A percentile compares a stretch with the other conserved stretches of the same genome.
Evolutionary conservation across 176 grass and related monocot species (phyloP).

Genomic region (Elaeis guineensis): DNA sequence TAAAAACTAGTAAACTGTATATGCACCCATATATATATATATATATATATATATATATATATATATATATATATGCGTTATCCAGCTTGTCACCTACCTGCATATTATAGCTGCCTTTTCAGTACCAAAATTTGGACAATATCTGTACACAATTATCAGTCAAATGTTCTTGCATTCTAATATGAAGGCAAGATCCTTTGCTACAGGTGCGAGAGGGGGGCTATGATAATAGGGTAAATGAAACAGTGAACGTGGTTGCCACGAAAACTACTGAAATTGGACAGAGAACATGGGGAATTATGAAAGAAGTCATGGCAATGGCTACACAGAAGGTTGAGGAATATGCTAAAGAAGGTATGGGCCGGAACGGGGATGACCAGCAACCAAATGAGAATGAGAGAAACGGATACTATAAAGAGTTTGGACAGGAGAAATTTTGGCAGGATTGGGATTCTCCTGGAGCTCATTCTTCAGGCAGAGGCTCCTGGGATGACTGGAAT

Average conservation of each 20-base stretch:
- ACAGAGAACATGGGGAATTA: conserved; percentile 84
- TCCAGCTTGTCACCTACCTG: too few relatives aligned
- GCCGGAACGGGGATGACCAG: conserved; percentile 66
- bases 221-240: conserved; percentile 89
- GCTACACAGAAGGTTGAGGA: conserved; percentile 94
- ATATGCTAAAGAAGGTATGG: conserved; percentile 71
- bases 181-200: background rate
- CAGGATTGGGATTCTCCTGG: conserved; percentile 36
- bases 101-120: too few relatives aligned
- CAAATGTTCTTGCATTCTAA: conserved; percentile 13
- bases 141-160: too few relatives aligned
- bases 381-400: conserved; percentile 35
- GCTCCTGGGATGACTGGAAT: conserved; percentile 91
- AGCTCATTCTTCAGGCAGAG: conserved; percentile 34
- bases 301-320: conserved; percentile 86
- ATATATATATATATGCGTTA: too few relatives aligned
- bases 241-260: conserved; percentile 85
- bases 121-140: too few relatives aligned
- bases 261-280: conserved; percentile 92
- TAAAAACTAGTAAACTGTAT: too few relatives aligned
- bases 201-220: conserved; percentile 82
- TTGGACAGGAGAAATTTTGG: conserved; percentile 26
- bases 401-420: conserved; percentile 60
- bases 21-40: too few relatives aligned
- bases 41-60: too few relatives aligned